These are phyloP conservation scores for Moniliella sp. DNA, from an alignment of 1,284 basidiomycete genomes.

Conservation along the genomic window DNA sequence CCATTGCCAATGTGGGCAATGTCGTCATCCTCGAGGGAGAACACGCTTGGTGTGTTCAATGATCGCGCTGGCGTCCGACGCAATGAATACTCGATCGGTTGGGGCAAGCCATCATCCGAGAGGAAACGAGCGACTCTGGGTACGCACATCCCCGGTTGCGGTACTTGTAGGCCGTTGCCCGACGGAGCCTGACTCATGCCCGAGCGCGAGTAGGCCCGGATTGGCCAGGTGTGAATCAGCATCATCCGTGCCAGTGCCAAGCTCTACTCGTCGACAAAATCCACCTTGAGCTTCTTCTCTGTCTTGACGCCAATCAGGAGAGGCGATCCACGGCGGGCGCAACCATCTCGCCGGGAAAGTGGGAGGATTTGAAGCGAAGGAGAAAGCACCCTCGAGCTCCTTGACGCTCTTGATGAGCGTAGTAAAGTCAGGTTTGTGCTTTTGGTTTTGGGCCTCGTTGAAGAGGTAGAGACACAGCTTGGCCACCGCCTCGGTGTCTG, in stretches of 20 bases:
- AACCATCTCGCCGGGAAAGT: constrained; percentile 92
- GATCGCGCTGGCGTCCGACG: constrained; percentile 84
- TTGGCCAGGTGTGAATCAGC: too few relatives aligned
- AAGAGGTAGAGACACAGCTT: constrained; percentile 90
- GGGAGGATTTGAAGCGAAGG: constrained; percentile 93
- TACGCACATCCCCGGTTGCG: too few relatives aligned
- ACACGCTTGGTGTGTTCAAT: constrained; percentile 98
- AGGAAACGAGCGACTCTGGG: constrained; percentile 96
- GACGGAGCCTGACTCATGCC: too few relatives aligned
- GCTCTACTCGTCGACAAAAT: constrained; percentile 95
- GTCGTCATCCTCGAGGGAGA: constrained; percentile 93
- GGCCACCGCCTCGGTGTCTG: constrained; percentile 91
- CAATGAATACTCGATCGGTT: constrained; percentile 98
- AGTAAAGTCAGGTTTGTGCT: constrained; percentile 70
- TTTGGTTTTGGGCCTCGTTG: constrained; percentile 73
- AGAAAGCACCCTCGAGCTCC: constrained; percentile 95
- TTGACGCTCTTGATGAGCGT: constrained; percentile 82
- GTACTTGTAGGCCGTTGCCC: too few relatives aligned
- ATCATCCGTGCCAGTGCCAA: constrained; percentile 17
- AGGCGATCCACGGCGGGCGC: constrained; percentile 86
- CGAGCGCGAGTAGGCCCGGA: too few relatives aligned
- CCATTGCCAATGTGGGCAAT: constrained; percentile 93
- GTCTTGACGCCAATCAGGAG: constrained; percentile 97
- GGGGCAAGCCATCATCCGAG: constrained; percentile 88
- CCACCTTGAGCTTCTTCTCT: constrained; percentile 97